Evolutionary conservation across 805 yeast species (phyloP), one percentile per base, ranked within the genome.

Genomic region (Candida tammaniensis): DNA sequence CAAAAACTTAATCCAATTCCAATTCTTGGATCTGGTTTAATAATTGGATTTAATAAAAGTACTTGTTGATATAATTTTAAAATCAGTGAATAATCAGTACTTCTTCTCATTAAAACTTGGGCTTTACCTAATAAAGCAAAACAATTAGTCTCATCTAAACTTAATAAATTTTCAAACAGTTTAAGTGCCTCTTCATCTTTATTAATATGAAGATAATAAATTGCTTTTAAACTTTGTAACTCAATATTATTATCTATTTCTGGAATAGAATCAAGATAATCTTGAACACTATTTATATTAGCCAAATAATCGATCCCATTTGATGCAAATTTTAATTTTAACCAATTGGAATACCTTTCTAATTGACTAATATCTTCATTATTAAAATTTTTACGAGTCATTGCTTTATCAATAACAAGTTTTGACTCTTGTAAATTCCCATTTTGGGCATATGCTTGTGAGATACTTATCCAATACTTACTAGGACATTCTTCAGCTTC

Each of bases 1-100:
- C 97, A 93, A 54, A 81, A 91, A 58, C 97, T 89, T 44, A 93
- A 64, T 22, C 98, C 99, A 41, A 91, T 78, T 18, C 98, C 99
- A 40, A 93, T 74, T 58, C 99, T 72, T 13, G 97, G 94, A 61
- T 91, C 97, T 4, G 98, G 97, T 47, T 75, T 74, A 47, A 83
- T 63, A 23, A 82, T 55, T 2, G 97, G 97, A 42, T 87, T 81
- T 31, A 80, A 68, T 21, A 81, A 71, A 44, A 93, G 67, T 6
- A 85, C 80, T 44, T 82, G 84, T 66, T 93, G 99, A 60, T 86
- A 93, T 20, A 85, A 57, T 54, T 81, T 82, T 49, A 93, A 71
- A 11, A 96, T 88, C 5, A 74, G 78, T 16, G 72, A 56, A 57
- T 80, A 88, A 53, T 84, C 83, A 40, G 78, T 80, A 8, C 66